Base-by-base conservation (phyloP, 768 basidiomycete species). In the Clavaria fumosa region DNA sequence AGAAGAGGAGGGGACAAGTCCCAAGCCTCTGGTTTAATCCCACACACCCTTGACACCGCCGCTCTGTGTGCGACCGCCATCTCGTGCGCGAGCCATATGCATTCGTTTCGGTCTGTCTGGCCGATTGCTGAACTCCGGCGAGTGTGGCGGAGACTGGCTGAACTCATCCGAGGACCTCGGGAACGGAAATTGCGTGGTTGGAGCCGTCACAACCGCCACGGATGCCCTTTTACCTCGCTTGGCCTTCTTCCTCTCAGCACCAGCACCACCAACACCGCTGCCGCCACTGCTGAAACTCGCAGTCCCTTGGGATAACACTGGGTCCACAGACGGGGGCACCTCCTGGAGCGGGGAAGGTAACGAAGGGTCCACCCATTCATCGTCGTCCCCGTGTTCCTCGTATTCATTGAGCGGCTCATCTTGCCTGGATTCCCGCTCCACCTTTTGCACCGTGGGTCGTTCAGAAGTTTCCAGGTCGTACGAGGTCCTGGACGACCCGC, bases 61-160 rank as follows among this genome's bases (percentile, higher is more conserved):
- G 49, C 82, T 86, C 60, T 83, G 79, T 43, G 83, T 86, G 47
- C 82, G 62, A 26, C 83, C 83, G 2, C 83, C 82, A 54, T 85
- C 79, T 40, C 80, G 64, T 34, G 75, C 83, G 28, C 78, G 69
- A 19, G 75, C 69, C 3, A 67, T 75, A 50, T 80, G 75, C 79
- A 84, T 80, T 58, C 78, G 46, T 53, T 54, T 56, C 31, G 55
- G 51, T 23, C 19, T 32, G 11, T 19, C 34, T n/a, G 4, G 11
- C 37, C 41, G 50, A 42, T 44, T 50, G 37, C 39, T 51, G 26
- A 47, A 43, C 31, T 47, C 45, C 40, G 34, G 50, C 34, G 47
- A 37, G 12, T 34, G 42, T 36, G 31, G 40, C 41, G 35, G n/a
- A 23, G 38, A 34, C 38, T 37, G 26, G 30, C 37, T 32, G 35